Conservation (phyloP, 331 rosid genomes). For the Stylosanthes scabra region DNA sequence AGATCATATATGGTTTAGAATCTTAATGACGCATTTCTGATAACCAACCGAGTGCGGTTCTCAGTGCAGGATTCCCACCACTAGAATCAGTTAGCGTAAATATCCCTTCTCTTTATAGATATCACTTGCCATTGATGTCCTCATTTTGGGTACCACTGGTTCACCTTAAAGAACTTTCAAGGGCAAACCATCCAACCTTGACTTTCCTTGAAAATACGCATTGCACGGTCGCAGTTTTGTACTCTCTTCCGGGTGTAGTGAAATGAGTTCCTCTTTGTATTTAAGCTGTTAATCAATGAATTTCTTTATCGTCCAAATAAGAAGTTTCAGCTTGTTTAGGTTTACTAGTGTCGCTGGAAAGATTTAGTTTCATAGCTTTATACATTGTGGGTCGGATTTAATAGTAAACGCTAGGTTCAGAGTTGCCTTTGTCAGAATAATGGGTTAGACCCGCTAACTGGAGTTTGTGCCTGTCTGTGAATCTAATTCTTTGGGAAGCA, state of each 20-base stretch:
- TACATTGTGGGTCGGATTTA: too few species aligned
- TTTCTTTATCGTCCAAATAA: neutral
- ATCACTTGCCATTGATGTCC: too few species aligned
- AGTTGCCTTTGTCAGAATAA: slow-evolving; percentile 18
- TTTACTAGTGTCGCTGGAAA: neutral
- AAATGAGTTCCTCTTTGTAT: neutral
- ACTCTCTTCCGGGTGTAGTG: neutral
- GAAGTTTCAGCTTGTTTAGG: slow-evolving; percentile 4
- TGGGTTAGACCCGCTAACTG: slow-evolving; percentile 3
- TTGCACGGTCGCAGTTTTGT: neutral
- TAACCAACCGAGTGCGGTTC: too few species aligned
- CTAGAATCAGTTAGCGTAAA: too few species aligned
- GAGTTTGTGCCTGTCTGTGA: neutral
- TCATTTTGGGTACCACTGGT: too few species aligned
- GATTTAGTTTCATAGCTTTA: neutral
- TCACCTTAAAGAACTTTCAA: too few species aligned
- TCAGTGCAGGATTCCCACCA: too few species aligned
- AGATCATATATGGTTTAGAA: too few species aligned
- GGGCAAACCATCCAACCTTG: too few species aligned
- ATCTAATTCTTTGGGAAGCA: slow-evolving; percentile 24
- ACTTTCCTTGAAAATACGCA: too few species aligned
- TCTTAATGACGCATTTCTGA: too few species aligned
- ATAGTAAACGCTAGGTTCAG: neutral
- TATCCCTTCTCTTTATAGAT: too few species aligned
- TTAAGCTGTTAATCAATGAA: neutral